A percentile compares a stretch with the other conserved stretches of the same genome.
phyloP scores from a whole-genome alignment of 2,329 filamentous ascomycete genomes.

The Trichophyton equinum region DNA sequence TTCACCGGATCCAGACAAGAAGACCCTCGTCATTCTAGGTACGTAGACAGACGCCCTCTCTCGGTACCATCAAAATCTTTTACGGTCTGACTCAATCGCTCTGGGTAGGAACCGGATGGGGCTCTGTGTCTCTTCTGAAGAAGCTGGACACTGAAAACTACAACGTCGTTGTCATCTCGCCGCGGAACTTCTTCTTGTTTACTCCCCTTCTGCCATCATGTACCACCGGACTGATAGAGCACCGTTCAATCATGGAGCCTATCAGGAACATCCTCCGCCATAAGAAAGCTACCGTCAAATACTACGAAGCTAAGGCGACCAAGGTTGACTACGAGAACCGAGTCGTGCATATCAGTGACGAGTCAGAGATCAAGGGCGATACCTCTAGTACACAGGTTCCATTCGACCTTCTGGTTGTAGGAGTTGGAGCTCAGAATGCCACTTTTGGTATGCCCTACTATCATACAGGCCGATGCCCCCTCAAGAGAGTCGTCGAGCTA shows the following conservation, averaged over 20 bases:
- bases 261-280: conserved; percentile 90
- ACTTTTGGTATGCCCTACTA: conserved; percentile 59
- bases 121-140: conserved; percentile 89
- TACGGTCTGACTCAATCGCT: conserved; percentile 14
- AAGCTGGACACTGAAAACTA: conserved; percentile 98
- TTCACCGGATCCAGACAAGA: conserved; percentile 74
- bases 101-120: conserved; percentile 78
- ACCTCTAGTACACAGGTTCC: conserved; percentile 74
- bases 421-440: conserved; percentile 94
- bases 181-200: conserved; percentile 99
- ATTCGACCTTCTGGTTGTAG: conserved; percentile 96
- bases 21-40: conserved; percentile 94
- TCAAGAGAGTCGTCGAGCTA: neutral
- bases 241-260: conserved; percentile 99
- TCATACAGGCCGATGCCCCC: neutral
- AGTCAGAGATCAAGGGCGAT: conserved; percentile 81
- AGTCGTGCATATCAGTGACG: conserved; percentile 78
- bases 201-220: conserved; percentile 94
- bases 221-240: conserved; percentile 93
- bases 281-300: conserved; percentile 87
- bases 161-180: conserved; percentile 95
- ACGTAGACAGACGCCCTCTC: conserved; percentile 21
- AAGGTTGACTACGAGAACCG: conserved; percentile 89
- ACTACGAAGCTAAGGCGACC: conserved; percentile 94
- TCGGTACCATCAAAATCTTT: neutral